Percentiles rank a stretch among this genome's conserved stretches.
Conservation (phyloP, 2,329 filamentous ascomycete species). For the Trichoderma afroharzianum region DNA sequence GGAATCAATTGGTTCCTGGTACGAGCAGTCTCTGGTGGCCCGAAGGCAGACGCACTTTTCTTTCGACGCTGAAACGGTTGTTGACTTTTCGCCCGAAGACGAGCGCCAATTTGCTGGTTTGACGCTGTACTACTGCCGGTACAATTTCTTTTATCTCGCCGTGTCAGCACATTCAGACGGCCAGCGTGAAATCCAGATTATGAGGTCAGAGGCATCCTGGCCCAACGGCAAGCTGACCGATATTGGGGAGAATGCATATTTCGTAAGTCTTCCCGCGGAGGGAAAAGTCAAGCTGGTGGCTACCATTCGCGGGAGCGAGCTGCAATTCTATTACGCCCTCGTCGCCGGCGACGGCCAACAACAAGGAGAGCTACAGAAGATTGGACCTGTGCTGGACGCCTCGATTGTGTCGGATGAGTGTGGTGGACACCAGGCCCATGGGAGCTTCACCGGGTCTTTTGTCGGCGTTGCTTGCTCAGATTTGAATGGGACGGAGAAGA, state of each 20-base stretch:
- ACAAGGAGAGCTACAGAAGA: slow-evolving; percentile 36
- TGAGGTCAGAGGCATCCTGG: slow-evolving; percentile 55
- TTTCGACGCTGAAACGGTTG: slow-evolving; percentile 55
- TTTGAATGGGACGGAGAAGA: slow-evolving; percentile 46
- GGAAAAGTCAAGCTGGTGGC: slow-evolving; percentile 53
- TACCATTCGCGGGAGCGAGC: slow-evolving; percentile 45
- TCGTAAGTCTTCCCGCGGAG: slow-evolving; percentile 43
- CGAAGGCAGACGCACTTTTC: slow-evolving; percentile 57
- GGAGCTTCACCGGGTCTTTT: slow-evolving; percentile 62
- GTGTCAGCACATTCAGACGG: slow-evolving; percentile 54
- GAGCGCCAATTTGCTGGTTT: slow-evolving; percentile 60
- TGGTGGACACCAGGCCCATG: slow-evolving; percentile 57
- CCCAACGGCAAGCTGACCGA: slow-evolving; percentile 48
- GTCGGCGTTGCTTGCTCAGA: slow-evolving; percentile 55
- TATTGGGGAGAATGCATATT: slow-evolving; percentile 27
- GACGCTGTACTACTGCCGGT: slow-evolving; percentile 60
- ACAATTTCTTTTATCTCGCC: slow-evolving; percentile 62
- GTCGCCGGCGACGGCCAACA: slow-evolving; percentile 23
- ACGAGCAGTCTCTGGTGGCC: slow-evolving; percentile 55
- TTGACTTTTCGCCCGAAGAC: slow-evolving; percentile 53
- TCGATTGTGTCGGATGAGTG: slow-evolving; percentile 61
- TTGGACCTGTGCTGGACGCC: slow-evolving; percentile 56
- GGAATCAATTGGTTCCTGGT: slow-evolving; percentile 55
- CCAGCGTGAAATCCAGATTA: slow-evolving; percentile 54
- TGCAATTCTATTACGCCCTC: slow-evolving; percentile 57